A percentile compares a stretch with the other conserved stretches of the same genome.
Conservation (phyloP, 441 rosid species). For the Croton laevigatus region DNA sequence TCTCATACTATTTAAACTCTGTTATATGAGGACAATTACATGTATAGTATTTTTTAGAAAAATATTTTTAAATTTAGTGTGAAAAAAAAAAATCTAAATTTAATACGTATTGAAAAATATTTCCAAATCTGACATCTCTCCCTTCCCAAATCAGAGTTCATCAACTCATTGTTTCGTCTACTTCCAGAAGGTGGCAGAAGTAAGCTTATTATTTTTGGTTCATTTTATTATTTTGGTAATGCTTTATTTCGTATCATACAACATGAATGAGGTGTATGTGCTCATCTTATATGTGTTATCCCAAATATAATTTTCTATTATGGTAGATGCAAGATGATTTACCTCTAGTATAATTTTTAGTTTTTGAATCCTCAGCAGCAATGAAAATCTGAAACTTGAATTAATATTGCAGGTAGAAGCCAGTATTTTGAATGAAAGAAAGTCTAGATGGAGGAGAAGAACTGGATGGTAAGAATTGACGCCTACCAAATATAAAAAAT, state of each 20-base stretch:
- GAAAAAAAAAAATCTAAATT: no score
- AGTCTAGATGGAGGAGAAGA: conserved; percentile 50
- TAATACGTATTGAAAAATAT: no score
- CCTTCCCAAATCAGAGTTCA: no score
- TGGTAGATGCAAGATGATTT: conserved; percentile 31
- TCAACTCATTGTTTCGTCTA: no score
- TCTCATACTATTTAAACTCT: no score
- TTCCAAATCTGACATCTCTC: no score
- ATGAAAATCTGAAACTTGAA: conserved; percentile 9
- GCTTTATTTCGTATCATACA: not conserved
- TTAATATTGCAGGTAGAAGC: conserved; percentile 54
- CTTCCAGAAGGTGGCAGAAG: conserved; percentile 32
- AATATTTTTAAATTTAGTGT: no score
- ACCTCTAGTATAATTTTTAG: not conserved
- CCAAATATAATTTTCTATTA: no score
- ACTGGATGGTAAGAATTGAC: conserved; percentile 47
- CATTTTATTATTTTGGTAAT: not conserved
- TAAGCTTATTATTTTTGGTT: not conserved
- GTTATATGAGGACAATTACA: no score
- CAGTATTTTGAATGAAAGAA: conserved; percentile 54
- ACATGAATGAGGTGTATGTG: no score
- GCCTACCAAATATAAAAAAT: not conserved
- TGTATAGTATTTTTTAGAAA: no score
- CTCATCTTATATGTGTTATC: no score
- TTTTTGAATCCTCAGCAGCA: not conserved